Base-by-base conservation (phyloP, 345 rosid species). In the Trapa incisa region DNA sequence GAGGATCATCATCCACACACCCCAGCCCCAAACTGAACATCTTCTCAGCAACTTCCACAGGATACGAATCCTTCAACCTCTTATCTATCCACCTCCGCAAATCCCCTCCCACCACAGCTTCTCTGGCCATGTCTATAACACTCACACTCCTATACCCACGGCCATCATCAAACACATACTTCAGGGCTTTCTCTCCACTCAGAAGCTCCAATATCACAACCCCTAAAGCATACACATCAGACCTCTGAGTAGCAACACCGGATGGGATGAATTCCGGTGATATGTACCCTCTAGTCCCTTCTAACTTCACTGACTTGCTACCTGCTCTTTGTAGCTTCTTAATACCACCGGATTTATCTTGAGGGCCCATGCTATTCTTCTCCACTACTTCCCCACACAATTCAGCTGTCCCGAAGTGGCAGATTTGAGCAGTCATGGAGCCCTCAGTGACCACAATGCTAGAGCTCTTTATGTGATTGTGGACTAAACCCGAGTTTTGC, bases 51-150 rank as follows among this genome's bases (percentile, higher is more conserved):
- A 76, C 89, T 6, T 82, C 88, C 70, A 83, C 80, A n/a, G 88
- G 89, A 38, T 71, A 87, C 17, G 92, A 87, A 60, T 87, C 89
- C 68, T 66, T 83, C 72, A 87, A 35, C 70, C 83, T 80, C 80
- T 74, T 65, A 66, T 87, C 89, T 32, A 81, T 74, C 92, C 88
- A 87, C 56, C 62, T 75, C 78, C 89, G 83, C 75, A 81, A 72
- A 36, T 68, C 76, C 13, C 71, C 80, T 14, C 66, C 73, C 10
- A 58, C 71, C 12, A 69, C 75, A 0, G 81, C 81, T 64, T 67
- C 82, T 54, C 78, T 53, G 2, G 89, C 92, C 5, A 54, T 68
- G 1, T 84, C 87, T 10, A 81, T 72, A 15, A 81, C 71, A 61
- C 86, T 78, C 66, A 74, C 48, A 60, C 85, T 72, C 38, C 32